Evolutionary conservation across 1,139 yeast species (phyloP).

Genomic region (Pichia sp.): DNA sequence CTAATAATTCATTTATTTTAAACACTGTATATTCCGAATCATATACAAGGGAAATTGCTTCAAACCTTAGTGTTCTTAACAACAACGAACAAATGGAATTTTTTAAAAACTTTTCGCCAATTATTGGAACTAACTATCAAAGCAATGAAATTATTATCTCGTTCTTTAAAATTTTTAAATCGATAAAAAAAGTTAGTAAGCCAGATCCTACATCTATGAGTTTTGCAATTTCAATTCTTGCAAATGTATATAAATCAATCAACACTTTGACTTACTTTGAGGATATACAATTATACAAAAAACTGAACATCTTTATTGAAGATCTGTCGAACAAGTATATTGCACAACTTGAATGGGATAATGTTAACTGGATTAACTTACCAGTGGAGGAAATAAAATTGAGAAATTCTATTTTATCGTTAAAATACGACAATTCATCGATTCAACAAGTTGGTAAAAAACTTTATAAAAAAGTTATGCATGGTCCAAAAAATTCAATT

Average conservation of each 20-base stretch:
- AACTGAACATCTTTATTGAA: conserved; percentile 19
- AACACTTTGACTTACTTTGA: conserved; percentile 24
- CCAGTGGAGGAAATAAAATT: conserved; percentile 34
- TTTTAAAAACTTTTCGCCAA: conserved; percentile 35
- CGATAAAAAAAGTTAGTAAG: conserved; percentile 25
- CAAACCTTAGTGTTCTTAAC: conserved; percentile 24
- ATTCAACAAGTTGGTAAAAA: conserved; percentile 33
- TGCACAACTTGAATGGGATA: conserved; percentile 24
- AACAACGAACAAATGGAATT: conserved; percentile 33
- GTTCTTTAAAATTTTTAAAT: conserved; percentile 30
- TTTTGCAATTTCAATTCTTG: conserved; percentile 33
- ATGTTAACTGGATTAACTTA: conserved; percentile 18
- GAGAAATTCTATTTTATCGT: conserved; percentile 37
- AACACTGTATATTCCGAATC: conserved; percentile 22
- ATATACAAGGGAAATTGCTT: conserved; percentile 16
- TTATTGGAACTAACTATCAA: conserved; percentile 28
- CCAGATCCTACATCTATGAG: conserved; percentile 19
- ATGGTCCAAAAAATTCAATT: conserved; percentile 43
- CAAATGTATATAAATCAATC: conserved; percentile 29
- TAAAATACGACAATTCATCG: conserved; percentile 30
- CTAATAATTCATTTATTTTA: conserved; percentile 38
- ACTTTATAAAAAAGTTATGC: conserved; percentile 40
- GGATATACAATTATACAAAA: conserved; percentile 28
- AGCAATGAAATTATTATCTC: conserved; percentile 29
- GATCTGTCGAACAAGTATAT: conserved; percentile 20